A percentile compares a stretch with the other conserved stretches of the same genome.
These are phyloP conservation scores for Penicillium sp. DNA, from an alignment of 2,329 filamentous ascomycete genomes.

Conservation along the genomic window DNA sequence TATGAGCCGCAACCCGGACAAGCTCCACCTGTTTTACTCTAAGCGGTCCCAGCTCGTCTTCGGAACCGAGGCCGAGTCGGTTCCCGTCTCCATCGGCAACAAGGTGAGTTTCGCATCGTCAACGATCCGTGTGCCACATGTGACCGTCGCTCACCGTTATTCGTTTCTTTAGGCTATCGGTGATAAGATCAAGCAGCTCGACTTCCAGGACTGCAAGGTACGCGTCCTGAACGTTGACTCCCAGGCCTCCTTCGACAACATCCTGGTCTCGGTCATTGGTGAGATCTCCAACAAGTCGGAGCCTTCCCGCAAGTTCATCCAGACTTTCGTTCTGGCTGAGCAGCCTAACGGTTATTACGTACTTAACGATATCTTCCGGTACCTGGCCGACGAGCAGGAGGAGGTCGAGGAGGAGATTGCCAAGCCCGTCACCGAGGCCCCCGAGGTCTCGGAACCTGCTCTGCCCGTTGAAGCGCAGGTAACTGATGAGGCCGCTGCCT, in stretches of 20 bases:
- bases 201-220: conserved; percentile 97
- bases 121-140: not conserved
- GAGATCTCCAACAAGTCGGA: conserved; percentile 92
- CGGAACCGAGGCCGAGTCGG: conserved; percentile 82
- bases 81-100: conserved; percentile 79
- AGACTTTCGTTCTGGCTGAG: conserved; percentile 94
- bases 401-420: conserved; percentile 46
- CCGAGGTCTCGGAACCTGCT: conserved; percentile 31
- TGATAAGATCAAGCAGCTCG: conserved; percentile 85
- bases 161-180: conserved; percentile 65
- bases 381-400: conserved; percentile 74
- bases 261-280: conserved; percentile 96
- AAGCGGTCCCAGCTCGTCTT: conserved; percentile 94
- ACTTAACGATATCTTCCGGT: conserved; percentile 95
- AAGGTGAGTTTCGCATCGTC: conserved; percentile 55
- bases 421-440: conserved; percentile 41
- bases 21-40: conserved; percentile 93
- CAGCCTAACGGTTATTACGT: conserved; percentile 98
- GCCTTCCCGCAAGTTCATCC: conserved; percentile 91
- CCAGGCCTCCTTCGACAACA: conserved; percentile 85
- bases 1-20: conserved; percentile 86
- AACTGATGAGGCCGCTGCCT: conserved; percentile 42
- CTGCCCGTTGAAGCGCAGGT: conserved; percentile 28
- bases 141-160: not conserved
- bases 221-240: conserved; percentile 97